phyloP scores from a whole-genome alignment of 208 protist genomes.

The Trichomonas gallinae region DNA sequence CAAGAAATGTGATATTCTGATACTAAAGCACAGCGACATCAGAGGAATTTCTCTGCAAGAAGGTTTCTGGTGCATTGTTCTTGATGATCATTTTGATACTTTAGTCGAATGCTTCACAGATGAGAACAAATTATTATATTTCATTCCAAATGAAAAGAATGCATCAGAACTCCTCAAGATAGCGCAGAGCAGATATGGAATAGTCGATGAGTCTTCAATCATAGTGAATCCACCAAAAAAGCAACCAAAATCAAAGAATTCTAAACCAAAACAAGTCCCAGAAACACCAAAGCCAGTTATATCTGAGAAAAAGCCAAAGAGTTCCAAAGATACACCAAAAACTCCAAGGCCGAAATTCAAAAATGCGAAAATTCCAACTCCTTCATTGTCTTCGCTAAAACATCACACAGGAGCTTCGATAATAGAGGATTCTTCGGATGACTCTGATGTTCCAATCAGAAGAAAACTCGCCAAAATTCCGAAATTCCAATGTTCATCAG shows the following conservation, averaged over 20 bases:
- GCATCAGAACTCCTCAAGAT: background rate
- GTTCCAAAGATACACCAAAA: background rate
- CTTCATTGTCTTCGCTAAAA: background rate
- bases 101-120: background rate
- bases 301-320: background rate
- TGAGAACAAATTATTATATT: background rate
- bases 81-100: background rate
- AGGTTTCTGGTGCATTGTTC: background rate
- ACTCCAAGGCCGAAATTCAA: background rate
- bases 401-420: background rate
- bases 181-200: background rate
- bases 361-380: background rate
- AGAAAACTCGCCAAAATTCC: background rate
- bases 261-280: background rate
- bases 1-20: background rate
- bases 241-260: background rate
- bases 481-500: background rate
- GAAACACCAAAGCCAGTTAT: background rate
- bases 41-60: background rate
- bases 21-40: background rate
- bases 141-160: background rate
- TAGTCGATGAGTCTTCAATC: background rate
- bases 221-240: background rate
- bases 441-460: background rate
- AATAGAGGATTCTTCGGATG: background rate